Evolutionary conservation across 345 rosid genomes (phyloP).

Genomic region (Brassica rapa): DNA sequence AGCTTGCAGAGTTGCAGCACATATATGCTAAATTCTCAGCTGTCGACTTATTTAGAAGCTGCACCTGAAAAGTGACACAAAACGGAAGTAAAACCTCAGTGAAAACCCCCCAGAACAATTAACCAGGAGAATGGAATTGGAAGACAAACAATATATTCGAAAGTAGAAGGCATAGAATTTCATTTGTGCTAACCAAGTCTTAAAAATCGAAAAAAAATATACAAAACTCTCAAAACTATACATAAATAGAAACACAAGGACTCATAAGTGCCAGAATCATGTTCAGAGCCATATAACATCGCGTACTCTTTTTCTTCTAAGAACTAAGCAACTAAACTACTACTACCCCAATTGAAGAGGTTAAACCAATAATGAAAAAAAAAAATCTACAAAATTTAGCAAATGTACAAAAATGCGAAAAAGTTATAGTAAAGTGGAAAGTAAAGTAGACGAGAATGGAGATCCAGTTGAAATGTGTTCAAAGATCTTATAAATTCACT

Average conservation of each 20-base stretch:
- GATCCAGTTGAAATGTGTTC: conserved; percentile 13
- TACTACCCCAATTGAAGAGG: conserved; percentile 15
- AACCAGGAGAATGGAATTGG: conserved; percentile 5
- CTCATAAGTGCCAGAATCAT: not conserved
- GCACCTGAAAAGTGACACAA: conserved; percentile 53
- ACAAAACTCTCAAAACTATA: conserved; percentile 1
- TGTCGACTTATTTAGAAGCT: conserved; percentile 10
- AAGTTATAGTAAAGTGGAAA: not conserved
- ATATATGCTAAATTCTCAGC: conserved; percentile 51
- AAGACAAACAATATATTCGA: not conserved
- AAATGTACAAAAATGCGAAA: not conserved
- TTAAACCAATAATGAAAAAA: not conserved
- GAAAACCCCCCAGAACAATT: not conserved
- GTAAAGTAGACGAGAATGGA: conserved; percentile 6
- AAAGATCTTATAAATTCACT: not conserved
- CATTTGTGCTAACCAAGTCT: conserved; percentile 1
- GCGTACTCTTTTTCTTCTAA: not conserved
- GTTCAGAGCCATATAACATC: conserved; percentile 4
- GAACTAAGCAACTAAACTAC: conserved; percentile 8
- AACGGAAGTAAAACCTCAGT: conserved; percentile 25
- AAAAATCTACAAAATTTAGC: not conserved
- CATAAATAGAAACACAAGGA: conserved; percentile 8
- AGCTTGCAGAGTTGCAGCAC: conserved; percentile 51
- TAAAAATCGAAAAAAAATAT: not conserved
- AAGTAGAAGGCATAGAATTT: not conserved